These are phyloP conservation scores for Cryptococcus floricola DNA, from an alignment of 1,284 basidiomycete species.

Conservation along the genomic window DNA sequence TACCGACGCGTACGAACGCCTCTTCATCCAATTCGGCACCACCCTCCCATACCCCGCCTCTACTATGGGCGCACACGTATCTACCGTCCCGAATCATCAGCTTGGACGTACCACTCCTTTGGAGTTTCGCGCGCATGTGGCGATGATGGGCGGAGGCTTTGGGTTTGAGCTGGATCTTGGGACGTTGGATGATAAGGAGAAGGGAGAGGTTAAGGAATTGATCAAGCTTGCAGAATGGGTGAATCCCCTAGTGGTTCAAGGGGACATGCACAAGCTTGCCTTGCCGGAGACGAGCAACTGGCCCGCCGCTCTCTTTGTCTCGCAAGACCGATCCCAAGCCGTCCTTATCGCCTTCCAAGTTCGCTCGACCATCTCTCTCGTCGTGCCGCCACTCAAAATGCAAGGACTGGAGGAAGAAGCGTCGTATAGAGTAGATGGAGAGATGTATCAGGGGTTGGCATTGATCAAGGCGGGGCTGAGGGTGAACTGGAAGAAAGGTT, in stretches of 20 bases:
- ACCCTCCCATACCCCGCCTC: constrained; percentile 29
- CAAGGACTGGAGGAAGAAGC: constrained; percentile 15
- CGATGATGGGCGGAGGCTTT: constrained; percentile 37
- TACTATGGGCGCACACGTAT: constrained; percentile 31
- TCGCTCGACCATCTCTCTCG: constrained; percentile 1
- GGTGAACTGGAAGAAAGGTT: background rate
- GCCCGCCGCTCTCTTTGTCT: constrained; percentile 26
- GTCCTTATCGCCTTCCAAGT: constrained; percentile 19
- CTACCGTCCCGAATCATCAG: constrained; percentile 11
- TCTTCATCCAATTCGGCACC: constrained; percentile 34
- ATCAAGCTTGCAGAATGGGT: too few relatives aligned
- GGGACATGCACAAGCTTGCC: constrained; percentile 27
- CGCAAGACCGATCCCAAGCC: constrained; percentile 5
- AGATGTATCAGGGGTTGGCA: constrained; percentile 4
- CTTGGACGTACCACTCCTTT: constrained; percentile 23
- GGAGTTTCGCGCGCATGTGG: constrained; percentile 38
- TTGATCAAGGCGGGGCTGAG: constrained; percentile 19
- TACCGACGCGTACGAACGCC: constrained; percentile 31
- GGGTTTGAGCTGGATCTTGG: constrained; percentile 35
- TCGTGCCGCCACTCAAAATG: constrained; percentile 13
- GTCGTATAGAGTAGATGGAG: constrained; percentile 18
- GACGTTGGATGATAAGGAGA: constrained; percentile 18
- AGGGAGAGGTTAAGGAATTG: constrained; percentile 8
- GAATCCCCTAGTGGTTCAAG: background rate
- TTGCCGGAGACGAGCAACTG: constrained; percentile 21